Percentiles rank a stretch among this genome's conserved stretches.
These are phyloP conservation scores for Plasmodium malariae DNA, from an alignment of 169 alveolate species.

Conservation along the genomic window DNA sequence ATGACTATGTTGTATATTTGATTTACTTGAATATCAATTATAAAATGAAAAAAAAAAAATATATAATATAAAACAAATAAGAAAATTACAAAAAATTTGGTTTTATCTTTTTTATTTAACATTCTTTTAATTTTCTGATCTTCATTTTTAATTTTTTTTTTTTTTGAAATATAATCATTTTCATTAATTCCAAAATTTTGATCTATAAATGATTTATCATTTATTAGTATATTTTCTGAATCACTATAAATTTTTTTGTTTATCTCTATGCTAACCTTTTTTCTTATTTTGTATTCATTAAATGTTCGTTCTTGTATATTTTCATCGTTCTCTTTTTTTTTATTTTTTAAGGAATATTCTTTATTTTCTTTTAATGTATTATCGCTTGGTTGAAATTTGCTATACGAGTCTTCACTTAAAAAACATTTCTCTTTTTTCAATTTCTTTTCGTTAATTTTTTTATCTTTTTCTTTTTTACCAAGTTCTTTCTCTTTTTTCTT, in stretches of 20 bases:
- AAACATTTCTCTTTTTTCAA: background rate
- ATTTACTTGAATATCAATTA: constrained; percentile 69
- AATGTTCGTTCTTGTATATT: constrained; percentile 25
- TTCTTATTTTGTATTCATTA: constrained; percentile 69
- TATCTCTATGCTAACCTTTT: constrained; percentile 69
- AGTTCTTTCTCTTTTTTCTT: constrained; percentile 35
- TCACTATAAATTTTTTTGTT: constrained; percentile 71
- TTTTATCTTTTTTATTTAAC: constrained; percentile 52
- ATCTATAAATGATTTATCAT: constrained; percentile 27
- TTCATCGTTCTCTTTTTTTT: background rate
- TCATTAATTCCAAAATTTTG: constrained; percentile 26
- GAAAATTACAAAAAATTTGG: constrained; percentile 45
- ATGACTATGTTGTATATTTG: constrained; percentile 44
- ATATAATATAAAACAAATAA: constrained; percentile 70
- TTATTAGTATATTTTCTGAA: constrained; percentile 32
- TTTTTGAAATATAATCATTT: constrained; percentile 19
- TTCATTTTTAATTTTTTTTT: constrained; percentile 63
- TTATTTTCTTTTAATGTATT: background rate
- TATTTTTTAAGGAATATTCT: background rate
- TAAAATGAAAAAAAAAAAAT: constrained; percentile 68
- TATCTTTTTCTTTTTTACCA: background rate
- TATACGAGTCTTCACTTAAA: background rate
- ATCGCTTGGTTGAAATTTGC: background rate
- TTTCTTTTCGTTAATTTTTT: background rate
- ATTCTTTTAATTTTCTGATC: constrained; percentile 60